Evolutionary conservation across 805 yeast genomes (phyloP).

Genomic region (Kazachstania taianensis): DNA sequence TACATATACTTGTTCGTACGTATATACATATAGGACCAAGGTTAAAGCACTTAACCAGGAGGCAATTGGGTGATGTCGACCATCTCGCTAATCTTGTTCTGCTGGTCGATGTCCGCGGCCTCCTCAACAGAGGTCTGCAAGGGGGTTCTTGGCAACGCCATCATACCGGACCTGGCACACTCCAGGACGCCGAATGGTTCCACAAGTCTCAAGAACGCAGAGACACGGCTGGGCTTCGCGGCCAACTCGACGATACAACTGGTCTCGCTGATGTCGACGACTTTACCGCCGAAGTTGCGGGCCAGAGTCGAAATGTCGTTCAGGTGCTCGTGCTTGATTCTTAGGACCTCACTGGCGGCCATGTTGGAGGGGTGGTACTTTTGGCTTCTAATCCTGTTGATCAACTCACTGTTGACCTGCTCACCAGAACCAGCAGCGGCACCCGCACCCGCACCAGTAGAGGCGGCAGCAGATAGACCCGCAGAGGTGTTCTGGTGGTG

Average conservation of each 20-base stretch:
- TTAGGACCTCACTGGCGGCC: constrained; percentile 82
- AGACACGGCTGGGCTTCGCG: constrained; percentile 86
- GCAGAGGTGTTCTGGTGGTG: constrained; percentile 34
- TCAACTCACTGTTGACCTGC: constrained; percentile 6
- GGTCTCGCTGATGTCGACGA: constrained; percentile 86
- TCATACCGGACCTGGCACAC: constrained; percentile 95
- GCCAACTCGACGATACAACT: constrained; percentile 89
- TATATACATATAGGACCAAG: too few relatives aligned
- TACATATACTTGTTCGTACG: too few relatives aligned
- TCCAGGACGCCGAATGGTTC: constrained; percentile 96
- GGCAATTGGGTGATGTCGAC: constrained; percentile 88
- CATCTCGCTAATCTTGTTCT: constrained; percentile 41
- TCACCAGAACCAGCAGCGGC: constrained; percentile 6
- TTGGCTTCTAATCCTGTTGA: constrained; percentile 27
- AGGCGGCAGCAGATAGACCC: constrained; percentile 31
- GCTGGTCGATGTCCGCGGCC: constrained; percentile 44
- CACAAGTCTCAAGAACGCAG: constrained; percentile 76
- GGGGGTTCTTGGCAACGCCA: constrained; percentile 96
- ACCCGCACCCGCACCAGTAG: too few relatives aligned
- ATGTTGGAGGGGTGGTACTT: constrained; percentile 81
- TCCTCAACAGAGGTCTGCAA: constrained; percentile 45
- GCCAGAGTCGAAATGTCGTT: constrained; percentile 74
- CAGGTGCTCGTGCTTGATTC: constrained; percentile 87
- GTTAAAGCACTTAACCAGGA: constrained; percentile 94
- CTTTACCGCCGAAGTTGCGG: constrained; percentile 82